Evolutionary conservation across 192 early-diverging fungal genomes (phyloP).

Genomic region (Podila horticola): DNA sequence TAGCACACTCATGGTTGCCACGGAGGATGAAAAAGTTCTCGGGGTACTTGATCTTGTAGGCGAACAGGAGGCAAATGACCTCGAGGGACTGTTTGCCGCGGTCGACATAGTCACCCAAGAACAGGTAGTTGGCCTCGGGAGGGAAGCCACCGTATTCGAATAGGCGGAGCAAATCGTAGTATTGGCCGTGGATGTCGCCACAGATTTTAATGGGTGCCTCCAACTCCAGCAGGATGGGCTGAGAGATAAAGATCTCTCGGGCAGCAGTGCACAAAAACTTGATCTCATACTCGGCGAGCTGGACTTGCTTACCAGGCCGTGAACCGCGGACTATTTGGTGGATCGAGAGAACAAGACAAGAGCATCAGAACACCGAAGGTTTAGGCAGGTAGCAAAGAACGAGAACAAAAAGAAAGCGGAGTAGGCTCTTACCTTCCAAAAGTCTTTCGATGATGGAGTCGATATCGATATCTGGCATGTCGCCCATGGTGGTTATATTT

Average conservation of each 20-base stretch:
- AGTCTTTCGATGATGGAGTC: conserved; percentile 92
- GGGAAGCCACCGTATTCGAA: conserved; percentile 99
- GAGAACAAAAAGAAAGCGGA: not conserved
- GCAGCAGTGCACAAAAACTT: conserved; percentile 92
- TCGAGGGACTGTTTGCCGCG: conserved; percentile 97
- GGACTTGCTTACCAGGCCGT: conserved; percentile 96
- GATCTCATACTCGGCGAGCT: conserved; percentile 95
- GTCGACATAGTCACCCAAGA: conserved; percentile 98
- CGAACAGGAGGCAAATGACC: conserved; percentile 96
- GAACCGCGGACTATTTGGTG: conserved; percentile 83
- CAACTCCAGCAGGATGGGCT: conserved; percentile 91
- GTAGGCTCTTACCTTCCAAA: conserved; percentile 82
- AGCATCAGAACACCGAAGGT: conserved; percentile 10
- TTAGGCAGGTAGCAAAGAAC: not conserved
- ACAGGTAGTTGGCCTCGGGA: conserved; percentile 97
- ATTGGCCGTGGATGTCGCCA: conserved; percentile 95
- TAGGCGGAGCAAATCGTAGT: conserved; percentile 95
- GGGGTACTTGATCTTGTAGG: conserved; percentile 99
- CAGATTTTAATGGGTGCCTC: conserved; percentile 98
- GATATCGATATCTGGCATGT: conserved; percentile 73
- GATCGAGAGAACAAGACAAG: not conserved
- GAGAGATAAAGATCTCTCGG: conserved; percentile 94
- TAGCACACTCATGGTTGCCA: conserved; percentile 98
- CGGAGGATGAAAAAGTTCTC: conserved; percentile 99
- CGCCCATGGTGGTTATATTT: conserved; percentile 49